A percentile compares a stretch with the other conserved stretches of the same genome.
These are phyloP conservation scores for Backusella liffmaniae DNA, from an alignment of 192 early-diverging fungal species.

Conservation along the genomic window DNA sequence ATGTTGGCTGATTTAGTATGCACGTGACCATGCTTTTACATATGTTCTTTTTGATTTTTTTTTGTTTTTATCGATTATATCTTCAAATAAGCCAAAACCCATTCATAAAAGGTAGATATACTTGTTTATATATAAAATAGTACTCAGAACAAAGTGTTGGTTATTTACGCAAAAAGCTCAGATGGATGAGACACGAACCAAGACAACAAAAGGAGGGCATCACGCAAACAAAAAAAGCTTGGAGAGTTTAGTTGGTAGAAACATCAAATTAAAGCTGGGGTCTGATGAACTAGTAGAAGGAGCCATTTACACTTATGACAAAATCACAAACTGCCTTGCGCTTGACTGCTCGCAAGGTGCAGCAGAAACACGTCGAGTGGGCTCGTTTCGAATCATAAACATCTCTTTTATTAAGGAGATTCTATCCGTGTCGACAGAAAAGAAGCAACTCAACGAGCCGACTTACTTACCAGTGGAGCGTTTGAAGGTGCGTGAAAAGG, in stretches of 20 bases:
- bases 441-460: slow-evolving; percentile 19
- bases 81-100: background rate
- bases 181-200: background rate
- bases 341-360: slow-evolving; percentile 40
- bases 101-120: background rate
- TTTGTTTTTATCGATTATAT: background rate
- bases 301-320: slow-evolving; percentile 56
- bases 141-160: no score
- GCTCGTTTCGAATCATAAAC: slow-evolving; percentile 57
- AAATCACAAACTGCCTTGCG: slow-evolving; percentile 58
- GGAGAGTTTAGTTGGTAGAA: slow-evolving; percentile 46
- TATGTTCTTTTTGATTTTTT: background rate
- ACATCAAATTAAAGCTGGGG: slow-evolving; percentile 47
- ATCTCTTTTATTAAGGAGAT: slow-evolving; percentile 61
- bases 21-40: background rate
- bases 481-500: slow-evolving; percentile 49
- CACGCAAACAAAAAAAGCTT: slow-evolving; percentile 31
- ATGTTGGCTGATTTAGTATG: background rate
- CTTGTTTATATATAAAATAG: no score
- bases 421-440: slow-evolving; percentile 16
- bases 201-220: background rate
- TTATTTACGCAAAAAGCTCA: background rate
- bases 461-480: slow-evolving; percentile 53
- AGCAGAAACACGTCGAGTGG: slow-evolving; percentile 35
- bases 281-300: slow-evolving; percentile 55